Conservation (phyloP, 768 basidiomycete genomes). For the Auricularia sp. region DNA sequence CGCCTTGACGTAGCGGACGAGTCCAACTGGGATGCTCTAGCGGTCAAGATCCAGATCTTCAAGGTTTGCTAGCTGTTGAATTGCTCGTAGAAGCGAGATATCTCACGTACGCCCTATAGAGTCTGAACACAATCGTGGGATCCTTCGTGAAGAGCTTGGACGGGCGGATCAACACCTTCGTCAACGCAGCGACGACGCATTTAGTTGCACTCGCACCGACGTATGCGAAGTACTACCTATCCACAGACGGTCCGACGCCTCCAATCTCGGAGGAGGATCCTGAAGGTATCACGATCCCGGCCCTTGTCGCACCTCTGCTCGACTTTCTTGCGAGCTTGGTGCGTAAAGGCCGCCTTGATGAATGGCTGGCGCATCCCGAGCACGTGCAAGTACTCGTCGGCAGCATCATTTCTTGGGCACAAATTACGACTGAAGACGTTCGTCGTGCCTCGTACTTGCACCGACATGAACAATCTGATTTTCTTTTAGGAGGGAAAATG, state of each 20-base stretch:
- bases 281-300: conserved; percentile 61
- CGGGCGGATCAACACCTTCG: conserved; percentile 50
- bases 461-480: background rate
- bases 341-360: conserved; percentile 34
- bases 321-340: conserved; percentile 67
- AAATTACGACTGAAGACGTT: conserved; percentile 88
- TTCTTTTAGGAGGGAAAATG: conserved; percentile 73
- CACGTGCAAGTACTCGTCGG: conserved; percentile 43
- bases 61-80: conserved; percentile 36
- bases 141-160: conserved; percentile 71
- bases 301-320: conserved; percentile 66
- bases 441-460: conserved; percentile 15
- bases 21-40: conserved; percentile 70
- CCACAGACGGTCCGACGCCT: conserved; percentile 35
- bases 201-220: conserved; percentile 47
- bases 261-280: conserved; percentile 62
- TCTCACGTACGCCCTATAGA: conserved; percentile 30
- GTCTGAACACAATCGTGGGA: conserved; percentile 66
- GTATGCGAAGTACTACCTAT: conserved; percentile 54
- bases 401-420: conserved; percentile 56
- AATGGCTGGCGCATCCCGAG: conserved; percentile 41
- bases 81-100: background rate
- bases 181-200: conserved; percentile 48
- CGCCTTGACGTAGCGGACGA: conserved; percentile 46
- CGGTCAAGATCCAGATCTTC: conserved; percentile 75